Base-by-base conservation (phyloP, 1,139 yeast genomes). In the Blastobotrys niveus region DNA sequence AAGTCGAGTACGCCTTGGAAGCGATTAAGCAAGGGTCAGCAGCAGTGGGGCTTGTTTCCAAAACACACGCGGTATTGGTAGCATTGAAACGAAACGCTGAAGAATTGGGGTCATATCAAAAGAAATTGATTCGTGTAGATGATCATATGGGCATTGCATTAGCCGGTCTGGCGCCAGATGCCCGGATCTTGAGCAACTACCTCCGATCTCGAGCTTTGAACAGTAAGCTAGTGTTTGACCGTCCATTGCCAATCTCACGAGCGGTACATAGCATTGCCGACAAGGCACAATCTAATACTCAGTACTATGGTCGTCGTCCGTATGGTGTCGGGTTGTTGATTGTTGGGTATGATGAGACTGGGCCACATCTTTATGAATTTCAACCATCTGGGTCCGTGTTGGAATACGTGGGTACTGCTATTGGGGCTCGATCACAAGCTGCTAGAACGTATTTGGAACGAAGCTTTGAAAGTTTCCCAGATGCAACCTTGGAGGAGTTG, bases 1-100 rank as follows among this genome's bases (percentile, higher is more conserved):
- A 91, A 68, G 84, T 76, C 27, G 99, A 91, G 64, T 91, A 91
- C 60, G 98, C 98, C 2, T 72, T 89, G 49, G 98, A 91, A 62
- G 97, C 98, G 15, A 91, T 91, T 66, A 91, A 91, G 64, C 98
- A 91, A 69, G 98, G 98, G 38, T 82, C 95, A 55, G 97, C 96
- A 2, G 91, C 96, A 12, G 96, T 89, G 32, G 99, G 98, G 5
- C 72, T 91, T 46, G 83, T 85, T 33, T 87, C 96, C 38, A 78
- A 81, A 56, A 79, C 77, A 43, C 85, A 88, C 63, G 96, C 89
- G 24, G 97, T 89, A 14, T 71, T 91, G 57, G 97, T 87, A 43
- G 97, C 96, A 20, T 72, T 91, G 58, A 91, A 89, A 71, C 78
- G 98, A 65, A 89, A 88, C 64, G 96, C 96, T 8, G 98, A 91